A percentile compares a stretch with the other conserved stretches of the same genome.
phyloP scores from a whole-genome alignment of 495 filamentous ascomycete species.

The Penicillium antarcticum region DNA sequence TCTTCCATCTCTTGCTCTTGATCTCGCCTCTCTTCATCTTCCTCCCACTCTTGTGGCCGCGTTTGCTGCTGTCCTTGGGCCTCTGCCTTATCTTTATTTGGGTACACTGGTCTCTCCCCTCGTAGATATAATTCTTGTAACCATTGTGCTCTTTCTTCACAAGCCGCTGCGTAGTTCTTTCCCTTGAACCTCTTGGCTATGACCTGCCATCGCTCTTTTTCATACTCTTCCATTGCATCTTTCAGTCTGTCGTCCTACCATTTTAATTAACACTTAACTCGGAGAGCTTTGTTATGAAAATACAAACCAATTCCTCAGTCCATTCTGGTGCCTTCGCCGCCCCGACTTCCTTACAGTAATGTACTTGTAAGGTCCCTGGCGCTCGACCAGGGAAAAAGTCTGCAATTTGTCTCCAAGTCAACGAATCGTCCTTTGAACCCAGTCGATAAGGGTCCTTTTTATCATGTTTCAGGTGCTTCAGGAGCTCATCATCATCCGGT shows the following conservation, averaged over 20 bases:
- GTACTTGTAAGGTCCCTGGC: constrained; percentile 84
- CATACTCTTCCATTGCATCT: constrained; percentile 79
- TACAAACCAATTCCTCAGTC: constrained; percentile 78
- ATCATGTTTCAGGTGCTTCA: too few relatives aligned
- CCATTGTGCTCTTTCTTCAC: constrained; percentile 69
- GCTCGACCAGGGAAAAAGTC: constrained; percentile 90
- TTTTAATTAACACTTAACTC: constrained; percentile 13
- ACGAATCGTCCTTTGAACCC: constrained; percentile 75
- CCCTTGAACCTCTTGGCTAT: constrained; percentile 81
- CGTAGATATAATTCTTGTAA: too few relatives aligned
- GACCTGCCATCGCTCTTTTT: constrained; percentile 85
- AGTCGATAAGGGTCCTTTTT: constrained; percentile 12
- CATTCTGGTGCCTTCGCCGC: constrained; percentile 87
- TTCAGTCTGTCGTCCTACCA: constrained; percentile 72
- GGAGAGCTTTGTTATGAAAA: not conserved
- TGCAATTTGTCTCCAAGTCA: constrained; percentile 93
- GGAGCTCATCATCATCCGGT: too few relatives aligned
- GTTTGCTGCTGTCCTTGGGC: too few relatives aligned
- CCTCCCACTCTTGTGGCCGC: too few relatives aligned
- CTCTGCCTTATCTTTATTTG: too few relatives aligned
- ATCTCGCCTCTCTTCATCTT: too few relatives aligned
- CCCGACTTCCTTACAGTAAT: constrained; percentile 91
- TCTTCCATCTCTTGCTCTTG: too few relatives aligned
- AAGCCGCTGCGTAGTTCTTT: constrained; percentile 79
- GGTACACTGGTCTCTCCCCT: too few relatives aligned